phyloP scores from a whole-genome alignment of 768 basidiomycete species.

The Phlebiopsis gigantea region DNA sequence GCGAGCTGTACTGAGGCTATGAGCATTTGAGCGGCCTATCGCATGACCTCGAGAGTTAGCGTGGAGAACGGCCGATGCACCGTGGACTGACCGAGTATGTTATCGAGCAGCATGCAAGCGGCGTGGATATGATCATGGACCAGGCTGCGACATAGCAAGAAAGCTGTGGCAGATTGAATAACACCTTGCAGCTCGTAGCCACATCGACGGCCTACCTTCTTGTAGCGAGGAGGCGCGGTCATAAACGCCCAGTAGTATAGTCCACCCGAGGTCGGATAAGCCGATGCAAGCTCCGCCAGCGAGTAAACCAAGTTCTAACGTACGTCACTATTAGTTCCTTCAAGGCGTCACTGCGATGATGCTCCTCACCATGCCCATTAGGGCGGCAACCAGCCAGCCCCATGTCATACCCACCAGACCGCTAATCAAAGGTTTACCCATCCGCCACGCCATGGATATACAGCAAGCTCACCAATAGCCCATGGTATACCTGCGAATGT shows the following conservation, averaged over 20 bases:
- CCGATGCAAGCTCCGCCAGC: constrained; percentile 13
- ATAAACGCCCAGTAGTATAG: constrained; percentile 19
- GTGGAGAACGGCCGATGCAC: not conserved
- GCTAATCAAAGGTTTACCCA: not conserved
- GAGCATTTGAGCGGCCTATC: constrained; percentile 16
- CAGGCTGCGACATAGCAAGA: constrained; percentile 16
- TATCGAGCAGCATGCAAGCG: constrained; percentile 16
- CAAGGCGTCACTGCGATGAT: not conserved
- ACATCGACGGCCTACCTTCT: constrained; percentile 5
- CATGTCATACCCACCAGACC: constrained; percentile 18
- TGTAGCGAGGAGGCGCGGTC: constrained; percentile 14
- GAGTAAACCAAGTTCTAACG: constrained; percentile 11
- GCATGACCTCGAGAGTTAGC: not conserved
- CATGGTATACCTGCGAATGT: constrained; percentile 13
- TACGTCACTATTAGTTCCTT: too few species aligned
- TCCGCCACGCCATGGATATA: not conserved
- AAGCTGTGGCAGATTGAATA: not conserved
- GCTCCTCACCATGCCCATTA: constrained; percentile 16
- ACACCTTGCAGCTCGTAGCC: too few species aligned
- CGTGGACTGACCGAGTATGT: too few species aligned
- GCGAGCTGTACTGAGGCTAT: constrained; percentile 13
- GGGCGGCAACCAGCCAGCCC: constrained; percentile 18
- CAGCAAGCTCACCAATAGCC: constrained; percentile 14
- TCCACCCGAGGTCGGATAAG: constrained; percentile 16
- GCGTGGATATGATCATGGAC: constrained; percentile 18